phyloP scores from a whole-genome alignment of 1,284 basidiomycete species.

The Apiotrichum sp. region DNA sequence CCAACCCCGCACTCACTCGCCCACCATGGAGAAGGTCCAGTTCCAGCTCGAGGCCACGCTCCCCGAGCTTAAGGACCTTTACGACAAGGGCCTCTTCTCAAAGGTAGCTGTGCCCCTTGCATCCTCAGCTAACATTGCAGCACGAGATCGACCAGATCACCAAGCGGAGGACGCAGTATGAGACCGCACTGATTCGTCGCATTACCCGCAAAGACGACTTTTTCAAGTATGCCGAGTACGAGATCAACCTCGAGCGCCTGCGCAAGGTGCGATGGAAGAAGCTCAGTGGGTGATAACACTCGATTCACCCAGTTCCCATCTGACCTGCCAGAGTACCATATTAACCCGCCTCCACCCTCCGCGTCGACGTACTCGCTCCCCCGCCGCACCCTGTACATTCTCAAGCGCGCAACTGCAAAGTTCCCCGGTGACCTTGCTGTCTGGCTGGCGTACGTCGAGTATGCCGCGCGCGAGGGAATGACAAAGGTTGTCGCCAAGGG shows the following conservation, averaged over 20 bases:
- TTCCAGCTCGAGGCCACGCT: constrained; percentile 96
- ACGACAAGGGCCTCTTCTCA: constrained; percentile 79
- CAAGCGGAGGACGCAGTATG: constrained; percentile 74
- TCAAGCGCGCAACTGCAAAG: constrained; percentile 79
- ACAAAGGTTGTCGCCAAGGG: constrained; percentile 69
- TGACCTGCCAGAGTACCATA: constrained; percentile 29
- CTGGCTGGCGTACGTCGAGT: constrained; percentile 82
- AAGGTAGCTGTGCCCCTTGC: constrained; percentile 51
- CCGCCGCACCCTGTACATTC: constrained; percentile 76
- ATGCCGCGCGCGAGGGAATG: constrained; percentile 74
- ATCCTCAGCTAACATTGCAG: background rate
- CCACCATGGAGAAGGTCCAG: constrained; percentile 80
- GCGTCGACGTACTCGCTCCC: constrained; percentile 77
- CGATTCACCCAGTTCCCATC: background rate
- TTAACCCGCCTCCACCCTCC: constrained; percentile 52
- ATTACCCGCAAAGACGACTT: constrained; percentile 82
- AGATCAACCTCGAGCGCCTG: constrained; percentile 78
- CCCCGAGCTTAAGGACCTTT: constrained; percentile 89
- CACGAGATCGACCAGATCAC: constrained; percentile 78
- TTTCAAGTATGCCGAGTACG: constrained; percentile 84
- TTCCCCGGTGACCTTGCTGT: constrained; percentile 81
- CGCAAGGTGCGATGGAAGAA: constrained; percentile 66
- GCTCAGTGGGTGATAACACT: constrained; percentile 51
- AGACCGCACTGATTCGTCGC: constrained; percentile 74
- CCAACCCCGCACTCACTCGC: background rate